A percentile compares a stretch with the other conserved stretches of the same genome.
Evolutionary conservation across 805 yeast genomes (phyloP).

Genomic region (Yamadazyma olivae): DNA sequence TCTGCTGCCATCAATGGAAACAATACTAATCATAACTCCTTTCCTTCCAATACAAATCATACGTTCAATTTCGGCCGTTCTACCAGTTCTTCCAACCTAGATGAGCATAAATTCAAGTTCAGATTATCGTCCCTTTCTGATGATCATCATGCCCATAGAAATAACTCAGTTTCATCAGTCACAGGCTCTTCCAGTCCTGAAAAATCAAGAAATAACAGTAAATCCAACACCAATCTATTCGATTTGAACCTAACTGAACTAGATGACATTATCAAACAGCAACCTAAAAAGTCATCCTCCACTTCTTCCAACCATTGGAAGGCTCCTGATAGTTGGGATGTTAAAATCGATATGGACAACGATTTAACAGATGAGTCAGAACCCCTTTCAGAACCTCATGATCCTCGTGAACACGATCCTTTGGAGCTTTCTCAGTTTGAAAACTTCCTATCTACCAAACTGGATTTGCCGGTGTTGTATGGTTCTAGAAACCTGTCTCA

Average conservation of each 20-base stretch:
- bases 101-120: constrained; percentile 28
- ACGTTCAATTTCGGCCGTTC: background rate
- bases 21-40: background rate
- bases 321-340: constrained; percentile 51
- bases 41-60: too few relatives aligned
- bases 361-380: background rate
- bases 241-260: constrained; percentile 10
- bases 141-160: background rate
- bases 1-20: background rate
- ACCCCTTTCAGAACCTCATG: background rate
- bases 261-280: constrained; percentile 10
- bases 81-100: background rate
- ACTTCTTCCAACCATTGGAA: constrained; percentile 26
- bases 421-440: too few relatives aligned
- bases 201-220: constrained; percentile 6
- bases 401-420: constrained; percentile 1
- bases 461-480: constrained; percentile 29
- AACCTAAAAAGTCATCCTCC: background rate
- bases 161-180: constrained; percentile 2
- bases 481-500: constrained; percentile 25
- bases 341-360: constrained; percentile 22
- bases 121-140: constrained; percentile 30
- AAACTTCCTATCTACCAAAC: background rate
- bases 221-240: constrained; percentile 3
- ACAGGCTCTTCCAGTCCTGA: constrained; percentile 4